Evolutionary conservation across 2,329 filamentous ascomycete genomes (phyloP), one percentile per base, ranked within the genome.

Genomic region (Cladosporium sphaerospermum): DNA sequence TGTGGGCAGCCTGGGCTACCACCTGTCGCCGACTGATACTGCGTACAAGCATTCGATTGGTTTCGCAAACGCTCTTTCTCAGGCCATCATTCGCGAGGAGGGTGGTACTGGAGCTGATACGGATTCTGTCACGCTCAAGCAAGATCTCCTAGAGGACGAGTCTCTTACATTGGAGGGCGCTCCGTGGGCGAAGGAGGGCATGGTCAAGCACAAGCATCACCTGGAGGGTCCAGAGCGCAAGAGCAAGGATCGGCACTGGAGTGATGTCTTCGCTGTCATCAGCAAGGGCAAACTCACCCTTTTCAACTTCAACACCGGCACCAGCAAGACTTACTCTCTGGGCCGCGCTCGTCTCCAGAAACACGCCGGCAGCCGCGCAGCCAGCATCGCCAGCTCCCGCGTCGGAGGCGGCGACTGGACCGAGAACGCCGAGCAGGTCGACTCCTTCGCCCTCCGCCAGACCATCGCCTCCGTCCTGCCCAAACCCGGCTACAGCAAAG

Each of bases 321-420:
- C 75, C 58, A 77, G 72, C 57, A 83, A 81, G 57, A 75, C 69
- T 64, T 63, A 61, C 28, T 62, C 66, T 3, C 50, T 62, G 14
- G 61, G 62, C 31, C 59, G 63, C 78, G 48, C 70, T 72, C 37
- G 58, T 58, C 40, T 48, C 55, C 42, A 64, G 50, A 43, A 53
- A 19, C 45, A 44, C 31, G 28, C 49, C 13, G 53, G 52, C 16
- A 59, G 63, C 34, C 65, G 63, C 33, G 64, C 66, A n/a, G 59
- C 66, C 8, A 66, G 64, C 49, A 67, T 72, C 36, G 73, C 75
- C 18, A 78, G 79, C 9, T 81, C 84, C 28, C 79, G 87, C 6
- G 93, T 97, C 2, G 93, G 93, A 59, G 93, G 93, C 56, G 93
- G 93, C 19, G 97, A 99, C 69, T 99, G 93, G 93, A 92, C 92